Evolutionary conservation across 2,329 filamentous ascomycete genomes (phyloP).

Genomic region (Exophiala sp.): DNA sequence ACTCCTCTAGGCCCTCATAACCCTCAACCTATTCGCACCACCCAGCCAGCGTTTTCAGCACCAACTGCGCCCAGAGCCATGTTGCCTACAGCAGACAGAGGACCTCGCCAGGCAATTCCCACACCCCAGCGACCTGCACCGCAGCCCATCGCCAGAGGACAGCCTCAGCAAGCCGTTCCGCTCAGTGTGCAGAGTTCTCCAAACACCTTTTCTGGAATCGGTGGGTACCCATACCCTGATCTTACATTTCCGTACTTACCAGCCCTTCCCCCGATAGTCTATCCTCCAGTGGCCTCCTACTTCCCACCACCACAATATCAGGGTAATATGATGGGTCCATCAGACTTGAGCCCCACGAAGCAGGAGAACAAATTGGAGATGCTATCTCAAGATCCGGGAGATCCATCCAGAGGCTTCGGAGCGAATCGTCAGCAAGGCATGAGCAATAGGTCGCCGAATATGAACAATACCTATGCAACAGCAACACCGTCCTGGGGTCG

Average conservation of each 20-base stretch:
- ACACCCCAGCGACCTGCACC: conserved; percentile 13
- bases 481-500: background rate
- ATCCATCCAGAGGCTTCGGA: background rate
- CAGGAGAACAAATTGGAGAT: conserved; percentile 25
- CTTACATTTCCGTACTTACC: conserved; percentile 13
- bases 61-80: conserved; percentile 17
- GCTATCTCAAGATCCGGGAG: conserved; percentile 10
- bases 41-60: background rate
- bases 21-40: background rate
- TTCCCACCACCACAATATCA: conserved; percentile 1
- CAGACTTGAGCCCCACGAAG: conserved; percentile 27
- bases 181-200: conserved; percentile 15
- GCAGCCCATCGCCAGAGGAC: conserved; percentile 17
- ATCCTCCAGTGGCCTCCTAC: conserved; percentile 4
- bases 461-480: background rate
- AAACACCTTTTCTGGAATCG: conserved; percentile 4
- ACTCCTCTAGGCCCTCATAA: conserved; percentile 7
- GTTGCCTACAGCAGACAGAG: conserved; percentile 3
- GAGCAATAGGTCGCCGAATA: background rate
- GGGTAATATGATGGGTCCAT: conserved; percentile 18
- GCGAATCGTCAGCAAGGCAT: conserved; percentile 4
- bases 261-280: conserved; percentile 9
- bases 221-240: conserved; percentile 10
- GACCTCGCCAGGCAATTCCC: conserved; percentile 10
- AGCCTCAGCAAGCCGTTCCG: conserved; percentile 7